Evolutionary conservation across 176 grass and related monocot genomes (phyloP), one percentile per base, ranked within the genome.

Genomic region (Leersia perrieri): DNA sequence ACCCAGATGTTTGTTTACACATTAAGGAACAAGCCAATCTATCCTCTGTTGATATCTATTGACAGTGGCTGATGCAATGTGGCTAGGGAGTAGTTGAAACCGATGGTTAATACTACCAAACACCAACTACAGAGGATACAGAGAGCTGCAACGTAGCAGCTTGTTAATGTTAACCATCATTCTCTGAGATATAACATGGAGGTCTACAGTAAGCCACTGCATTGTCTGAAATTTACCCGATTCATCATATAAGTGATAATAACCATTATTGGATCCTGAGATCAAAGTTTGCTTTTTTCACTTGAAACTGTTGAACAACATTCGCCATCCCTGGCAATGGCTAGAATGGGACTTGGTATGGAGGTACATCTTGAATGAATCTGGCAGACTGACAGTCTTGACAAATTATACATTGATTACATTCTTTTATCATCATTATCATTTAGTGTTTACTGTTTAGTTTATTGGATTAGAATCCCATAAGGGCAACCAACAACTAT

Each of bases 101-200:
- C 9, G 22, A 49, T 67, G 33, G 53, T 42, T 86, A 74, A 18
- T 74, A 25, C 36, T 38, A 53, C 27, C n/a, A 11, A 70, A 34
- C 29, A 81, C 29, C 11, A 87, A 44, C n/a, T 82, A 18, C 78
- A 62, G 15, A 87, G 49, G 18, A 49, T 26, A 27, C 75, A 74
- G 31, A 39, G 31, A 80, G 76, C 53, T 53, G 70, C 58, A 36
- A 51, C 63, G 9, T 53, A 28, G 27, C 41, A 30, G 70, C 18
- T 40, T 62, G 22, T 74, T 75, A n/a, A 29, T 85, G 12, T 39
- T 75, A 49, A 28, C 33, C 28, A 65, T 70, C 39, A 10, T 73
- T 74, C 33, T 79, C 34, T 74, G 38, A n/a, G 25, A 31, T 60
- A 15, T 78, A 68, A 45, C 60, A 68, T 20, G 11, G 30, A 73